These are phyloP conservation scores for Davidsoniella australis DNA, from an alignment of 2,329 filamentous ascomycete genomes.

Conservation along the genomic window DNA sequence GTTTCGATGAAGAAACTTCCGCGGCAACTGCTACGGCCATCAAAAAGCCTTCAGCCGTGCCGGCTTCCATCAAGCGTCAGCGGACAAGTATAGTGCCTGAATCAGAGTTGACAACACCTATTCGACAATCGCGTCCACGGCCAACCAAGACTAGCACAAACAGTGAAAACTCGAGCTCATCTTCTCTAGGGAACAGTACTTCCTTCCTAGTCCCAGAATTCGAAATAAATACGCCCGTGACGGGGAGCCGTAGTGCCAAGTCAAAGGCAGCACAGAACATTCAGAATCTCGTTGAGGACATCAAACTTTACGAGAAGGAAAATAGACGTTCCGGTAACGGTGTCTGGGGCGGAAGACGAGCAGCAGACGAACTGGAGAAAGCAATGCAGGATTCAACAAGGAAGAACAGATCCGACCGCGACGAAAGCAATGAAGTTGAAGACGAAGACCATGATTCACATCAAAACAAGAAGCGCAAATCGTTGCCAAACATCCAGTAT, in stretches of 20 bases:
- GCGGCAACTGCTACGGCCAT: not conserved
- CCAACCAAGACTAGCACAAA: not conserved
- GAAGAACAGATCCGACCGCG: constrained; percentile 13
- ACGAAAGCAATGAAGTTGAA: constrained; percentile 28
- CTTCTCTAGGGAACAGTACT: too few relatives aligned
- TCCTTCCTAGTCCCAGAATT: constrained; percentile 33
- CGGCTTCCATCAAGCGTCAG: constrained; percentile 15
- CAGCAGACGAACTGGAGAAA: constrained; percentile 40
- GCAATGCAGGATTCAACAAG: constrained; percentile 17
- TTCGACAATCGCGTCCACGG: constrained; percentile 2
- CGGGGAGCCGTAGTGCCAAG: constrained; percentile 73
- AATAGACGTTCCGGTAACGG: constrained; percentile 51
- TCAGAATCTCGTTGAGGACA: constrained; percentile 64
- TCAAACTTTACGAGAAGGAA: constrained; percentile 84
- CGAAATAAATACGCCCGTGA: constrained; percentile 64
- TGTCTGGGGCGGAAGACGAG: constrained; percentile 46
- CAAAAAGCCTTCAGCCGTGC: not conserved
- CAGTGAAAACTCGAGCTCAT: not conserved
- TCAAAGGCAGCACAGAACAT: constrained; percentile 62
- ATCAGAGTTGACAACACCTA: constrained; percentile 20
- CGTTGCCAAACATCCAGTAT: constrained; percentile 34
- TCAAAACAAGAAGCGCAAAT: constrained; percentile 26
- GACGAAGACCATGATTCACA: constrained; percentile 42
- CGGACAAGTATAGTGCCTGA: not conserved
- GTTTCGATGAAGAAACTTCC: constrained; percentile 20